Percentiles rank a stretch among this genome's conserved stretches.
phyloP scores from a whole-genome alignment of 1,139 yeast genomes.

The Suhomyces ambrosiae region DNA sequence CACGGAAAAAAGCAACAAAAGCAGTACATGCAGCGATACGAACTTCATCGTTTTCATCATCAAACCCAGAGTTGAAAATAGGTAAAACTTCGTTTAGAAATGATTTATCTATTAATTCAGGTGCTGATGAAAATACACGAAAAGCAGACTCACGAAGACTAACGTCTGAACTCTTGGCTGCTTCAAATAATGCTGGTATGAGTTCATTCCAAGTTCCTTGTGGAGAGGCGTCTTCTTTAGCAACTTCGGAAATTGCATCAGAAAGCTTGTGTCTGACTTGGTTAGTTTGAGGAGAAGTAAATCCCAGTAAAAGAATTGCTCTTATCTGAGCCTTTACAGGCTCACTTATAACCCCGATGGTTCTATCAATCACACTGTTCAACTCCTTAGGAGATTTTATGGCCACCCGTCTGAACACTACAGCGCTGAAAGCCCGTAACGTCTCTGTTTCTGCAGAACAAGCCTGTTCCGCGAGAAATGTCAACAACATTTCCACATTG shows the following conservation, averaged over 20 bases:
- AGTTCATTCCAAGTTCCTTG: slow-evolving; percentile 74
- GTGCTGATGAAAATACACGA: slow-evolving; percentile 84
- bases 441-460: slow-evolving; percentile 57
- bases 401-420: slow-evolving; percentile 84
- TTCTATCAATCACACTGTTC: slow-evolving; percentile 69
- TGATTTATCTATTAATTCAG: slow-evolving; percentile 68
- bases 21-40: slow-evolving; percentile 92
- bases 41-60: slow-evolving; percentile 76
- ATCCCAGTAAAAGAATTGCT: slow-evolving; percentile 68
- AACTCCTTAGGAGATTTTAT: slow-evolving; percentile 70
- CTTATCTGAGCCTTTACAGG: slow-evolving; percentile 67
- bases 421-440: slow-evolving; percentile 73
- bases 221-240: slow-evolving; percentile 59
- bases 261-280: slow-evolving; percentile 88
- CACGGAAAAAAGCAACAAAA: slow-evolving; percentile 85
- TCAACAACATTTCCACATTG: slow-evolving; percentile 66
- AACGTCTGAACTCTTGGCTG: slow-evolving; percentile 62
- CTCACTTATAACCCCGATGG: slow-evolving; percentile 68
- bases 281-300: slow-evolving; percentile 62
- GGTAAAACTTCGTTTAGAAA: slow-evolving; percentile 63
- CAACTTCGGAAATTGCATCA: slow-evolving; percentile 92
- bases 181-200: slow-evolving; percentile 71
- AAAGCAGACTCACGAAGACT: slow-evolving; percentile 87
- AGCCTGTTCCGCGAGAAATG: slow-evolving; percentile 84
- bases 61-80: slow-evolving; percentile 76